Base-by-base conservation (phyloP, 2,329 filamentous ascomycete species). In the Aspergillus unguis region DNA sequence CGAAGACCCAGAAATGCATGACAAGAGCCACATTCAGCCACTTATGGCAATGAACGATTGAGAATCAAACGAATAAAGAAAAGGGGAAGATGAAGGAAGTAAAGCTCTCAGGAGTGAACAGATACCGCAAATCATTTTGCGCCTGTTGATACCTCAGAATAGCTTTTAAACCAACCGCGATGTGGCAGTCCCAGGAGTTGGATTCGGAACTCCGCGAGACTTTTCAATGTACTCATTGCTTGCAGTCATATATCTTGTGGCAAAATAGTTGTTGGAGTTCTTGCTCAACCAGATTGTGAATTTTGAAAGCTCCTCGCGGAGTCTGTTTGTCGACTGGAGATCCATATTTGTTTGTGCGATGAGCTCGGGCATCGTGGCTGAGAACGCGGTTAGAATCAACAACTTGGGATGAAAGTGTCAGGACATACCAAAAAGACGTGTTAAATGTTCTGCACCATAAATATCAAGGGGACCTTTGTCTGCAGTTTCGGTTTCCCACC, bases 331-430 rank as follows among this genome's bases (percentile, higher is more conserved):
- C 2, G 91, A 92, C 69, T 95, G 91, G 48, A 87, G 80, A 66
- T 97, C 94, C 91, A 99, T 96, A 74, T 97, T 97, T 48, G 94
- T 99, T 70, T 99, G 94, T 3, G 92, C 92, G 57, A 97, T 85
- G 37, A 97, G 84, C 68, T 99, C 94, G 0, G 94, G 92, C 62
- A 97, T 85, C 1, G 88, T 87, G 3, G 95, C 92, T 96, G 62
- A 7, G 40, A 38, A n/a, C 31, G 5, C 6, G 6, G 35, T 51
- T 44, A 54, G 45, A 11, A 11, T 23, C 56, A 46, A 52, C 27
- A 38, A 36, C 27, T 35, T 35, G 37, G 53, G 26, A 28, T 26
- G 48, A 37, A 17, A 38, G 17, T 27, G 25, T n/a, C 35, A 11
- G 9, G 31, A 73, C 82, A 62, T 82, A 96, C 92, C 90, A 37